Conservation (phyloP, 2,329 filamentous ascomycete species). For the Karstenula rhodostoma region DNA sequence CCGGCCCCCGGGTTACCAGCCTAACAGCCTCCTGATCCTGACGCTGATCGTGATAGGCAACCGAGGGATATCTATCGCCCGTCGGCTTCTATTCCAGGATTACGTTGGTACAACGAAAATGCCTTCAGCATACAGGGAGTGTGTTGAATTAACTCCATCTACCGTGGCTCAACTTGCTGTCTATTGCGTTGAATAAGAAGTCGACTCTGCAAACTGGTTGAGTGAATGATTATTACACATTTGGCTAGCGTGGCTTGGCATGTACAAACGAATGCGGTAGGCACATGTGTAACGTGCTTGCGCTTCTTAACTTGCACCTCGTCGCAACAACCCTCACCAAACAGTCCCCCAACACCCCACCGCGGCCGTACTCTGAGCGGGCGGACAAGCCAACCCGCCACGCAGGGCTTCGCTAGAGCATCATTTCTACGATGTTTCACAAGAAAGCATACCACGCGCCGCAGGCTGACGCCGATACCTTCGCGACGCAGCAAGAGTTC, state of each 20-base stretch:
- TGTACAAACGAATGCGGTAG: slow-evolving; percentile 2
- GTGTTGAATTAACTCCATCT: too few species aligned
- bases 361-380: not conserved
- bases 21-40: too few species aligned
- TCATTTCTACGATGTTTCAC: not conserved
- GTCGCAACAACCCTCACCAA: not conserved
- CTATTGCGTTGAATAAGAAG: not conserved
- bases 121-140: too few species aligned
- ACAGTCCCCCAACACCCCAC: not conserved
- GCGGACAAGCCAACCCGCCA: not conserved
- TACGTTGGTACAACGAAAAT: too few species aligned
- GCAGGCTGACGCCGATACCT: slow-evolving; percentile 21
- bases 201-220: not conserved
- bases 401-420: not conserved
- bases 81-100: too few species aligned
- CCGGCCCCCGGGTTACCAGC: too few species aligned
- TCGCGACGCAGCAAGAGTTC: slow-evolving; percentile 27
- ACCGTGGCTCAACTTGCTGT: too few species aligned
- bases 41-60: too few species aligned
- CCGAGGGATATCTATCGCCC: too few species aligned
- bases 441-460: not conserved
- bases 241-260: slow-evolving; percentile 7
- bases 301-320: not conserved
- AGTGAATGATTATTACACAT: not conserved
- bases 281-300: slow-evolving; percentile 6